Base-by-base conservation (phyloP, 192 early-diverging fungal species). In the Backusella mclennaniae region DNA sequence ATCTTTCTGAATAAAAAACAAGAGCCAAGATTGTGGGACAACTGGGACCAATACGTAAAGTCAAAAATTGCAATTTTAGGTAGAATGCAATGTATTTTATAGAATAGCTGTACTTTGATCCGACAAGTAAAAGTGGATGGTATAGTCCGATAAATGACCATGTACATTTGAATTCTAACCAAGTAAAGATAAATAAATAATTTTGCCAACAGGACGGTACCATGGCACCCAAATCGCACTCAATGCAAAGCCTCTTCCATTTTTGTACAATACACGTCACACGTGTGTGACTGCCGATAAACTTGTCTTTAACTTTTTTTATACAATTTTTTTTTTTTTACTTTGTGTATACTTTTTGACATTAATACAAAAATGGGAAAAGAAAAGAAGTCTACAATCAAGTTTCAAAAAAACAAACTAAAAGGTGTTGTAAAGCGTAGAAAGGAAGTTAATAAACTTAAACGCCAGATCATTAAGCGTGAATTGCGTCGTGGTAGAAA, bases 331-430 rank as follows among this genome's bases (percentile, higher is more conserved):
- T 63, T 59, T 59, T 59, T 59, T 63, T 63, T 11, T 56, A 8
- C n/a, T 21, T 56, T 56, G 33, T 33, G 33, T 33, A 23, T 23
- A 23, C 4, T 56, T 56, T 52, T 56, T 53, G 52, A 53, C 52
- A 53, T 36, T 35, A 17, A 15, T 15, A 67, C n/a, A 67, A 77
- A 33, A 52, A 82, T 82, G 81, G 81, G 44, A 53, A 83, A 83
- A 74, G 74, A 59, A 35, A 83, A 74, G 67, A 83, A 83, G 44
- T 68, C 78, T 1, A 83, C 82, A 29, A 74, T 80, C 33, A 83
- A 83, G 36, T 83, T 83, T 66, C 78, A 83, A 77, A 83, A 83
- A 73, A 79, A 75, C 26, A 75, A 79, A 29, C 46, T 83, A 23
- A 79, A 80, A 44, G 76, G 73, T 21, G 76, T 76, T n/a, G 67